A percentile compares a stretch with the other conserved stretches of the same genome.
Evolutionary conservation across 2,329 filamentous ascomycete species (phyloP).

Genomic region (Beauveria sp.): DNA sequence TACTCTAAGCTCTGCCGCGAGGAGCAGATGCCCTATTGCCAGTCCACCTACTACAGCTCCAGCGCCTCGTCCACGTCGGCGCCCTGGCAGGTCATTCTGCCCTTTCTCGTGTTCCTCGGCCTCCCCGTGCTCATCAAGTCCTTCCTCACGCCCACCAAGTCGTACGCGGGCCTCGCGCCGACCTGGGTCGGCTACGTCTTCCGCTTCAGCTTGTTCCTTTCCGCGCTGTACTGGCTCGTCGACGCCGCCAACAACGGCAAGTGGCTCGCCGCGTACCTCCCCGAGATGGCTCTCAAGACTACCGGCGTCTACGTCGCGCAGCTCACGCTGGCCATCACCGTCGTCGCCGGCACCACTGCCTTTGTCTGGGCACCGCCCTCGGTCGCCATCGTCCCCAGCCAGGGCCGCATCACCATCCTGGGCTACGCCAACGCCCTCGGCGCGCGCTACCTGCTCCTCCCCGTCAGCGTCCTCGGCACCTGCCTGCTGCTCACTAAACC

Average conservation of each 20-base stretch:
- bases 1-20: slow-evolving; percentile 90
- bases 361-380: slow-evolving; percentile 83
- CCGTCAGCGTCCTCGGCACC: slow-evolving; percentile 69
- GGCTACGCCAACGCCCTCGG: slow-evolving; percentile 94
- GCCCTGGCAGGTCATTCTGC: slow-evolving; percentile 78
- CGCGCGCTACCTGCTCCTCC: slow-evolving; percentile 77
- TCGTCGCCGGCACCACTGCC: slow-evolving; percentile 76
- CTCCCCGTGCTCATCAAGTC: slow-evolving; percentile 71
- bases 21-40: slow-evolving; percentile 96
- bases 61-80: slow-evolving; percentile 87
- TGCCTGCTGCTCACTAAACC: slow-evolving; percentile 83
- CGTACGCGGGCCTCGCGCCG: slow-evolving; percentile 79
- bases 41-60: slow-evolving; percentile 91
- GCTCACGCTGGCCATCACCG: slow-evolving; percentile 66
- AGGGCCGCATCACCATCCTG: slow-evolving; percentile 64
- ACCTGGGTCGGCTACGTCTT: slow-evolving; percentile 79
- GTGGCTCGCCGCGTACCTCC: slow-evolving; percentile 56
- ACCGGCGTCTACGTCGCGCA: slow-evolving; percentile 73
- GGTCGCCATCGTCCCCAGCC: slow-evolving; percentile 58
- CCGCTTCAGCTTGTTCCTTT: slow-evolving; percentile 65
- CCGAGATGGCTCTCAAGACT: slow-evolving; percentile 61
- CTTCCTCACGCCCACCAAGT: slow-evolving; percentile 74
- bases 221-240: slow-evolving; percentile 78
- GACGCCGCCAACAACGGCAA: slow-evolving; percentile 82
- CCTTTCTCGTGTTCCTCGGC: slow-evolving; percentile 62